phyloP scores from a whole-genome alignment of 2,329 filamentous ascomycete species.

The Diaporthe longicolla region DNA sequence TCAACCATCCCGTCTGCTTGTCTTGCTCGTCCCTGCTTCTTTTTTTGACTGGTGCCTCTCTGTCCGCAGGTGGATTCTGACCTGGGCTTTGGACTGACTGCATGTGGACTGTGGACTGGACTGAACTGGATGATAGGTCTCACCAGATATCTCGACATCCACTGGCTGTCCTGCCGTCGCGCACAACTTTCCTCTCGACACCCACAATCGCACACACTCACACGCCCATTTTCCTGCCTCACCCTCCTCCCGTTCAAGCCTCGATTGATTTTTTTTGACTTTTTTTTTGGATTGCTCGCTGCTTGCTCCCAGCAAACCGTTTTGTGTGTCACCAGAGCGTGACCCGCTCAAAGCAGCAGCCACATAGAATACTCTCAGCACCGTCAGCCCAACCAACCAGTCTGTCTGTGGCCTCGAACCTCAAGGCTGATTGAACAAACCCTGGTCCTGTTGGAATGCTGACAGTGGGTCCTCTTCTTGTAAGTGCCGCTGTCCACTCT shows the following conservation, averaged over 20 bases:
- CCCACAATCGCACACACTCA: neutral
- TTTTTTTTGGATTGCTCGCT: constrained; percentile 12
- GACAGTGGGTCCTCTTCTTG: constrained; percentile 32
- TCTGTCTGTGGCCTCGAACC: neutral
- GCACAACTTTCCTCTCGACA: constrained; percentile 28
- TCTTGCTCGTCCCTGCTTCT: constrained; percentile 20
- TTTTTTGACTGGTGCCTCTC: neutral
- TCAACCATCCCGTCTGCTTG: constrained; percentile 19
- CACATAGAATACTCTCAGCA: neutral
- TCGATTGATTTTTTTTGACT: neutral
- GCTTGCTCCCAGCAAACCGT: constrained; percentile 25
- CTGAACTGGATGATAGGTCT: constrained; percentile 1
- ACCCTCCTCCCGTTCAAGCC: neutral
- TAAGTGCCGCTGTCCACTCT: constrained; percentile 32
- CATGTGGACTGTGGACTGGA: neutral
- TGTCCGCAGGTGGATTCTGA: neutral
- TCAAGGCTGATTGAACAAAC: constrained; percentile 20
- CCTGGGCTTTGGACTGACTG: neutral
- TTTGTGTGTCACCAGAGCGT: neutral
- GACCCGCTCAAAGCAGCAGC: neutral
- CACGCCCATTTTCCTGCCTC: neutral
- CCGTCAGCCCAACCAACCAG: neutral
- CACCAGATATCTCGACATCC: constrained; percentile 28
- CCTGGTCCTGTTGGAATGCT: constrained; percentile 34
- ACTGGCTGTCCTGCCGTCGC: constrained; percentile 11